Conservation (phyloP, 192 early-diverging fungal species). For the Coemansia sp. region DNA sequence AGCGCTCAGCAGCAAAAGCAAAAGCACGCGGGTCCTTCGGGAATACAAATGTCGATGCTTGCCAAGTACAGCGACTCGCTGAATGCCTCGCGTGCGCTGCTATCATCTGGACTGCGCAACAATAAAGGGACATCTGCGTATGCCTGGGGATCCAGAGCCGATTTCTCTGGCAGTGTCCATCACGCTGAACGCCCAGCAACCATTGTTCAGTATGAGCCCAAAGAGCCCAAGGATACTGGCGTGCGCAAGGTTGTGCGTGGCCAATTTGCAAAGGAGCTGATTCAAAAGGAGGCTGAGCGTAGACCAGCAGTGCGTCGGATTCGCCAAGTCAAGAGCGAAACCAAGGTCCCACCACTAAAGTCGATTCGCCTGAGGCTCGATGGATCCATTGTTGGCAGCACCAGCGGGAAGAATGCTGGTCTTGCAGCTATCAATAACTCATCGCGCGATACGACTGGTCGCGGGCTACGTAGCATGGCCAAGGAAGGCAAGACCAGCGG, state of each 20-base stretch:
- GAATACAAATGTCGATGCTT: conserved; percentile 28
- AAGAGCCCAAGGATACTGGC: conserved; percentile 24
- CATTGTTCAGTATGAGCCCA: conserved; percentile 37
- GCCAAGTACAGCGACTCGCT: conserved; percentile 50
- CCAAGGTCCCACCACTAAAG: conserved; percentile 46
- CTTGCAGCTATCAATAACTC: neutral
- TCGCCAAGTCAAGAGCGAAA: conserved; percentile 43
- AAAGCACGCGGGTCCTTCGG: neutral
- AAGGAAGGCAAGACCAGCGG: conserved; percentile 17
- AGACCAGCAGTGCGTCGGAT: conserved; percentile 37
- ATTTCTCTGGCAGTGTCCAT: neutral
- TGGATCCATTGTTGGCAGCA: conserved; percentile 30
- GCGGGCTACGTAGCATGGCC: conserved; percentile 13
- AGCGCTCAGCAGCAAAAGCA: neutral
- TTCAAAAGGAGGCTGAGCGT: conserved; percentile 27
- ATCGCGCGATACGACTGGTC: neutral
- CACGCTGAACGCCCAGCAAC: conserved; percentile 1
- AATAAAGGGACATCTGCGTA: conserved; percentile 9
- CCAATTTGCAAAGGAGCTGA: conserved; percentile 29
- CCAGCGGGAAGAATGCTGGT: neutral
- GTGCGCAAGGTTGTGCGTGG: conserved; percentile 40
- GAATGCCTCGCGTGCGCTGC: conserved; percentile 25
- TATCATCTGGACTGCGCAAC: conserved; percentile 3
- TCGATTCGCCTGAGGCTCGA: conserved; percentile 43
- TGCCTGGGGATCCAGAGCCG: conserved; percentile 14